Evolutionary conservation across 164 flowering plant genomes (phyloP).

Genomic region (Buxus sempervirens): DNA sequence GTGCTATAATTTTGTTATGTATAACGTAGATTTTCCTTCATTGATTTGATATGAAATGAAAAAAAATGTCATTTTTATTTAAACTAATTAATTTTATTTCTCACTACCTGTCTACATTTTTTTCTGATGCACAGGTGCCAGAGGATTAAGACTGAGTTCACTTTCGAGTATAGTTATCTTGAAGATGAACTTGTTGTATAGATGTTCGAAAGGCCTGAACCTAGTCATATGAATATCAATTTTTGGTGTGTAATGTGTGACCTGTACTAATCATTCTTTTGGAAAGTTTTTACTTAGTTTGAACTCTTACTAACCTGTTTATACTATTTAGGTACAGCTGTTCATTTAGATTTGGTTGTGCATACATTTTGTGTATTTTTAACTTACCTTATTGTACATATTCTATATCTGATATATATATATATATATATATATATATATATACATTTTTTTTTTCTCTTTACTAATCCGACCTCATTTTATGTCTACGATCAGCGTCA

Average conservation of each 20-base stretch:
- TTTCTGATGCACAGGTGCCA: slow-evolving; percentile 67
- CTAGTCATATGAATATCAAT: slow-evolving; percentile 1
- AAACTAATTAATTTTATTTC: background rate
- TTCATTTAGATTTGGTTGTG: too few relatives aligned
- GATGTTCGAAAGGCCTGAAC: slow-evolving; percentile 15
- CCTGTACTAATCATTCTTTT: background rate
- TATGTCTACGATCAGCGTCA: too few relatives aligned
- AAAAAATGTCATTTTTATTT: background rate
- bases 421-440: too few relatives aligned
- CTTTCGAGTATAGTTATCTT: slow-evolving; percentile 84
- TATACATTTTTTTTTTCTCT: too few relatives aligned
- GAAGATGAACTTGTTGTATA: slow-evolving; percentile 87
- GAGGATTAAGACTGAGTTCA: slow-evolving; percentile 87
- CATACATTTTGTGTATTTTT: too few relatives aligned
- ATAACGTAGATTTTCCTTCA: background rate
- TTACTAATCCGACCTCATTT: too few relatives aligned
- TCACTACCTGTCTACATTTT: background rate
- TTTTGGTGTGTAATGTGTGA: slow-evolving; percentile 14
- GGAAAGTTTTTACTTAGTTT: too few relatives aligned
- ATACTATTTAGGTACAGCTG: too few relatives aligned
- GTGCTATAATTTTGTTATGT: too few relatives aligned
- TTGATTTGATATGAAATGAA: background rate
- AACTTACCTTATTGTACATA: too few relatives aligned
- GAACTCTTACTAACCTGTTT: too few relatives aligned
- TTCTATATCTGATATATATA: too few relatives aligned